Evolutionary conservation across 1,139 yeast species (phyloP), one percentile per base, ranked within the genome.

Genomic region (Pichia sp.): DNA sequence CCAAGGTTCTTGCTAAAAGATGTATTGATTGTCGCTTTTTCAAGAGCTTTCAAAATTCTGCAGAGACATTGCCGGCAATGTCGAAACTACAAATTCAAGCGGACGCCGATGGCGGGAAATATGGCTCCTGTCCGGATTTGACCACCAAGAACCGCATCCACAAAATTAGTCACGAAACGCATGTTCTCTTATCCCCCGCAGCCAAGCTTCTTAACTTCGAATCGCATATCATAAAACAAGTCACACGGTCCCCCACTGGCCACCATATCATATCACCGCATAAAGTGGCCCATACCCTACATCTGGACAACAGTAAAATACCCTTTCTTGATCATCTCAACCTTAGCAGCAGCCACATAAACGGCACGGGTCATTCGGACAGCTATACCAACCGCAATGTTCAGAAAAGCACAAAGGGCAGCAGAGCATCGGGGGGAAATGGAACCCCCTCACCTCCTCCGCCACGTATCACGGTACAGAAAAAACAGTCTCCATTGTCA

Each of bases 1-100:
- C 90, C 0, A 75, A 78, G 40, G 75, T 83, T 51, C 71, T 88
- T 50, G 84, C 95, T 0, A 66, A 72, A n/a, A 78, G 83, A 59
- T 87, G 95, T 64, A 68, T 87, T 53, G 65, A 74, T 0, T 77
- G 87, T 2, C 71, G 76, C 2, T 85, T 91, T 86, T 71, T 88
- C 30, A 72, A 65, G 30, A 8, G 5, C n/a, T 24, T 17, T 4
- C 36, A 38, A 16, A 14, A 7, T 3, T 46, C 50, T 10, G 17
- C 36, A 3, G 50, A 46, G 36, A 24, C 31, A 3, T 30, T 51
- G 14, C 46, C 50, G 30, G 16, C 38, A n/a, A 27, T 36, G 4
- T 20, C 38, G 27, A 8, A 24, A n/a, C 34, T 41, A 7, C 33
- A 40, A 14, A 12, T 46, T 16, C 17, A 42, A 14, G 36, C 14